These are phyloP conservation scores for Rutstroemia sp. DNA, from an alignment of 2,329 filamentous ascomycete species.

Conservation along the genomic window DNA sequence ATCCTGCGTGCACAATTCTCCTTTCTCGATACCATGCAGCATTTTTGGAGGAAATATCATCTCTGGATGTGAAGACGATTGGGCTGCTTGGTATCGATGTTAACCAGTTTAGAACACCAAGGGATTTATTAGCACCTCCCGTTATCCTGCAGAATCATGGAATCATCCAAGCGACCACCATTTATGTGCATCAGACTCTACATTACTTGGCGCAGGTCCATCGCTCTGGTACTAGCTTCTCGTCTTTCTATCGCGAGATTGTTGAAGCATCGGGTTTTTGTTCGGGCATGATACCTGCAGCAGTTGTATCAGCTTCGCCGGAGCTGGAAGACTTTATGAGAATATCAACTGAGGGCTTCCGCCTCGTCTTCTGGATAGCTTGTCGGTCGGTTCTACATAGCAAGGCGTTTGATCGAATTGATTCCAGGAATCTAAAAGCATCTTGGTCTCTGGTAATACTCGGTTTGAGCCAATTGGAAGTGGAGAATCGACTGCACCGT, in stretches of 20 bases:
- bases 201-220: background rate
- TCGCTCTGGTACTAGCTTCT: background rate
- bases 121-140: background rate
- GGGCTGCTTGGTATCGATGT: background rate
- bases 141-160: background rate
- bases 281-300: background rate
- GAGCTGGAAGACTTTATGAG: background rate
- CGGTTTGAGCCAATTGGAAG: background rate
- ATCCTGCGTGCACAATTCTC: background rate
- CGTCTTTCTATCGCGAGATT: background rate
- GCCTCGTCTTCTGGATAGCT: slow-evolving; percentile 4
- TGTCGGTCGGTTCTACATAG: background rate
- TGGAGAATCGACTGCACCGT: background rate
- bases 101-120: background rate
- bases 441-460: background rate
- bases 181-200: background rate
- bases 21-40: background rate
- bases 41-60: background rate
- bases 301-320: background rate
- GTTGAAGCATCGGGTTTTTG: background rate
- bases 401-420: background rate
- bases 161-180: background rate
- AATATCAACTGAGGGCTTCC: background rate
- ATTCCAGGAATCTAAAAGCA: background rate
- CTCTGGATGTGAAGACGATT: background rate